Percentiles rank a stretch among this genome's conserved stretches.
phyloP scores from a whole-genome alignment of 306 rosid genomes.

The Vicia sativa region DNA sequence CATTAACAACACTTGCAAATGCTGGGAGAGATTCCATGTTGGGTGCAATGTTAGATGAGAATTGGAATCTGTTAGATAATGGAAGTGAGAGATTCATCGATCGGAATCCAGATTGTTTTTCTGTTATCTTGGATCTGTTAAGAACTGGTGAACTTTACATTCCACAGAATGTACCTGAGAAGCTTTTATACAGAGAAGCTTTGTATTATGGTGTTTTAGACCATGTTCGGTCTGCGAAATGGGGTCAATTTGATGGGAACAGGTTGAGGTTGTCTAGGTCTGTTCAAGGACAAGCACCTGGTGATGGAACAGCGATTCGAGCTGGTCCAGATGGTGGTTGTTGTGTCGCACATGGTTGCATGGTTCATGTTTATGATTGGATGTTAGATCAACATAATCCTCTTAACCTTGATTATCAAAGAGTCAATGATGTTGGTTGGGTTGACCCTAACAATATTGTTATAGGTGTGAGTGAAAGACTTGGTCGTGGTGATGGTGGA shows the following conservation, averaged over 20 bases:
- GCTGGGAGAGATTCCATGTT: conserved; percentile 88
- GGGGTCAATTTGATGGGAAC: conserved; percentile 89
- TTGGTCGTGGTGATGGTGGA: conserved; percentile 84
- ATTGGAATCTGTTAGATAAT: conserved; percentile 59
- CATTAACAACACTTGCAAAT: conserved; percentile 82
- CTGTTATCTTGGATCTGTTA: conserved; percentile 83
- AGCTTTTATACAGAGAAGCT: conserved; percentile 83
- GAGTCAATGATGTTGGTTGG: conserved; percentile 95
- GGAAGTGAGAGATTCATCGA: conserved; percentile 71
- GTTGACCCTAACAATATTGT: conserved; percentile 61
- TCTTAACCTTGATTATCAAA: conserved; percentile 70
- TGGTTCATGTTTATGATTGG: conserved; percentile 97
- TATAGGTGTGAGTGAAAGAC: conserved; percentile 72
- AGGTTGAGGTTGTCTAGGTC: conserved; percentile 58
- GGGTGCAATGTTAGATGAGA: conserved; percentile 86
- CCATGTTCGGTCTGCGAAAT: conserved; percentile 78
- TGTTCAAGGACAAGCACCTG: conserved; percentile 76
- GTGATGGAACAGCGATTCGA: conserved; percentile 95
- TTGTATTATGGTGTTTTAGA: conserved; percentile 70
- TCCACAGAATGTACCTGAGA: conserved; percentile 65
- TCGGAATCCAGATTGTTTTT: conserved; percentile 88
- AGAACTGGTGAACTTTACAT: conserved; percentile 64
- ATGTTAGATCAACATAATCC: conserved; percentile 83
- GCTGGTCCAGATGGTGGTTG: conserved; percentile 94
- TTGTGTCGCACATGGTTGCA: conserved; percentile 86